Percentiles rank a stretch among this genome's conserved stretches.
Conservation (phyloP, 768 basidiomycete species). For the Leccinum pellstonianum region DNA sequence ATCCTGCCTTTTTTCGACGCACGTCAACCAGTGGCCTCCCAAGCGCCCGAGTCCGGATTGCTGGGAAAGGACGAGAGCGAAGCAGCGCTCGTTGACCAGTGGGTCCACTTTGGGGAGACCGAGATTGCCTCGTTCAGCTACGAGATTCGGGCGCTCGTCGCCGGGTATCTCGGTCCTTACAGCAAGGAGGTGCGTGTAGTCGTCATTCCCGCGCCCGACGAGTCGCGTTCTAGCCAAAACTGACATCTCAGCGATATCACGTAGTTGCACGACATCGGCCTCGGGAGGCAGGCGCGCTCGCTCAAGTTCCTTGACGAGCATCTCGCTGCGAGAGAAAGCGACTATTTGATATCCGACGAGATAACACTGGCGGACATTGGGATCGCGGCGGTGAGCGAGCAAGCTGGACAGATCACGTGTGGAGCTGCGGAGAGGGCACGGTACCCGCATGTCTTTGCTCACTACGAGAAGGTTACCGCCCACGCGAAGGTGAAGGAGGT, state of each 20-base stretch:
- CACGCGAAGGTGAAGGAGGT: slow-evolving; percentile 19
- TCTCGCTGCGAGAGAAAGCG: slow-evolving; percentile 19
- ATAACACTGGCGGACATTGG: slow-evolving; percentile 30
- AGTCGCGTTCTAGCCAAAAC: background rate
- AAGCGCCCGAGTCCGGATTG: slow-evolving; percentile 27
- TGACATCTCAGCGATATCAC: background rate
- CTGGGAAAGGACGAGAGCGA: slow-evolving; percentile 25
- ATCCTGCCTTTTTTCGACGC: background rate
- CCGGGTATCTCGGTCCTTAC: slow-evolving; percentile 22
- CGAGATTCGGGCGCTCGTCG: slow-evolving; percentile 16
- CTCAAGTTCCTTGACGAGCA: slow-evolving; percentile 28
- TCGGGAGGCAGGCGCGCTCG: slow-evolving; percentile 21
- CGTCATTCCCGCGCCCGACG: background rate
- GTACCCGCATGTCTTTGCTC: slow-evolving; percentile 27
- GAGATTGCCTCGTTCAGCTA: slow-evolving; percentile 27
- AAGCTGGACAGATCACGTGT: slow-evolving; percentile 24
- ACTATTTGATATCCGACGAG: slow-evolving; percentile 23
- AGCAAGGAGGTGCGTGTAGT: slow-evolving; percentile 20
- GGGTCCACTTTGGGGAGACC: slow-evolving; percentile 31
- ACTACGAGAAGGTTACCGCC: slow-evolving; percentile 22
- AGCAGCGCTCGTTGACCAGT: slow-evolving; percentile 31
- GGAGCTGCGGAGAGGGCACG: slow-evolving; percentile 27
- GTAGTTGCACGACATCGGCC: slow-evolving; percentile 18
- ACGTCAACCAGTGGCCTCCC: slow-evolving; percentile 20
- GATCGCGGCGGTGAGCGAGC: slow-evolving; percentile 23